Conservation (phyloP, 1,284 basidiomycete genomes). For the Microstroma glucosiphilum region DNA sequence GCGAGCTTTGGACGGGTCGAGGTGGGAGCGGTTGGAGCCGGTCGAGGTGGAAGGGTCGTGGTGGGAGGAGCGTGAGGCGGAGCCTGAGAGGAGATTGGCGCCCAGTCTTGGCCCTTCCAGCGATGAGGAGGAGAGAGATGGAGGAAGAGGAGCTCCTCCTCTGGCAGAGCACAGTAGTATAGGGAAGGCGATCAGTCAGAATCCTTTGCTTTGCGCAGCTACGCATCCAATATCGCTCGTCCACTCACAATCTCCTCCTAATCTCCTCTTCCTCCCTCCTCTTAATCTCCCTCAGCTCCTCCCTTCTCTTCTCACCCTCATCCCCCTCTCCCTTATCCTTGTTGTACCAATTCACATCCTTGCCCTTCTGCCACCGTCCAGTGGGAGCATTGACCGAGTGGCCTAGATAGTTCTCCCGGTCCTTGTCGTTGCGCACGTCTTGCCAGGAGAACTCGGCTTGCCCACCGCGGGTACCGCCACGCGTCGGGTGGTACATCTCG, state of each 20-base stretch:
- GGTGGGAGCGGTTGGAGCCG: constrained; percentile 24
- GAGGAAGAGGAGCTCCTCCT: constrained; percentile 17
- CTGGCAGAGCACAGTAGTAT: too few species aligned
- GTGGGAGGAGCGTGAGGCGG: neutral
- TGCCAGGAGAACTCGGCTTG: constrained; percentile 47
- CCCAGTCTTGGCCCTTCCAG: constrained; percentile 14
- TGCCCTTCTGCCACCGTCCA: constrained; percentile 45
- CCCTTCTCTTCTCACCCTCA: constrained; percentile 21
- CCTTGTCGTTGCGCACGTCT: constrained; percentile 39
- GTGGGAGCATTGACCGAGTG: constrained; percentile 46
- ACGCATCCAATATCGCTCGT: neutral
- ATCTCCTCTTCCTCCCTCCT: constrained; percentile 40
- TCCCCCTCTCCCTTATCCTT: constrained; percentile 24
- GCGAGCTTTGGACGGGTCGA: constrained; percentile 15
- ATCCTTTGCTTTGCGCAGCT: neutral
- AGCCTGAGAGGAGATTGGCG: constrained; percentile 20
- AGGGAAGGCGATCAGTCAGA: neutral
- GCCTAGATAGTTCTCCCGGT: constrained; percentile 48
- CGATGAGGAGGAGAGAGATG: neutral
- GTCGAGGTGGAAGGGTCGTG: constrained; percentile 15
- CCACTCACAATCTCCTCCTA: constrained; percentile 20
- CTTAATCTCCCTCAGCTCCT: constrained; percentile 40
- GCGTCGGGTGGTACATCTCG: neutral
- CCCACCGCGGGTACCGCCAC: constrained; percentile 45
- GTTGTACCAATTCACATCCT: constrained; percentile 50